Evolutionary conservation across 2,329 filamentous ascomycete species (phyloP).

Genomic region (Penicillium corylophilum): DNA sequence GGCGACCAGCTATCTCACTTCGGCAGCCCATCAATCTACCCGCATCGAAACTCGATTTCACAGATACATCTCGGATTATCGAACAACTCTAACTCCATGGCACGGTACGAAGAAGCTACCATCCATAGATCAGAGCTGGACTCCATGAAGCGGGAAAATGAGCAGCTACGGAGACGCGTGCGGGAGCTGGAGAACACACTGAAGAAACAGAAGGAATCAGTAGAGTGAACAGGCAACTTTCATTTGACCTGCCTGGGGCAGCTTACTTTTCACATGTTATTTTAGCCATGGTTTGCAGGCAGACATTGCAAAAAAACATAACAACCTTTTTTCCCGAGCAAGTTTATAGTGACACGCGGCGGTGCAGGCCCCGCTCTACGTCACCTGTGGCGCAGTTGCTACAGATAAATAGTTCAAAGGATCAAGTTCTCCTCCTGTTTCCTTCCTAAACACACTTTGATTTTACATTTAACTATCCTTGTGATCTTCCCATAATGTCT

Average conservation of each 20-base stretch:
- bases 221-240: neutral
- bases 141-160: conserved; percentile 47
- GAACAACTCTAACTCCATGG: conserved; percentile 25
- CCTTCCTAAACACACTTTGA: neutral
- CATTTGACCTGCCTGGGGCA: conserved; percentile 4
- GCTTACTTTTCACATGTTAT: conserved; percentile 1
- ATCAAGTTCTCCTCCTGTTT: conserved; percentile 3
- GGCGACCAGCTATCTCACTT: conserved; percentile 29
- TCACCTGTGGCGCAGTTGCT: conserved; percentile 34
- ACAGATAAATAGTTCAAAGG: conserved; percentile 19
- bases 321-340: neutral
- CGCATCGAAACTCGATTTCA: conserved; percentile 32
- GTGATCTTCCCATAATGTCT: conserved; percentile 47
- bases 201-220: conserved; percentile 30
- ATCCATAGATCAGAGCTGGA: conserved; percentile 47
- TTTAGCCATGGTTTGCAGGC: conserved; percentile 12
- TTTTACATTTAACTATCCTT: neutral
- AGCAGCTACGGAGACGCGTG: conserved; percentile 44
- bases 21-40: conserved; percentile 28
- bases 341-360: conserved; percentile 21
- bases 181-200: conserved; percentile 44
- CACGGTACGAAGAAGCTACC: conserved; percentile 45
- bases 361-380: conserved; percentile 31
- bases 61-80: conserved; percentile 30
- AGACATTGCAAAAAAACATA: conserved; percentile 9